Evolutionary conservation across 805 yeast genomes (phyloP), one percentile per base, ranked within the genome.

Genomic region (Kuraishia hungarica): DNA sequence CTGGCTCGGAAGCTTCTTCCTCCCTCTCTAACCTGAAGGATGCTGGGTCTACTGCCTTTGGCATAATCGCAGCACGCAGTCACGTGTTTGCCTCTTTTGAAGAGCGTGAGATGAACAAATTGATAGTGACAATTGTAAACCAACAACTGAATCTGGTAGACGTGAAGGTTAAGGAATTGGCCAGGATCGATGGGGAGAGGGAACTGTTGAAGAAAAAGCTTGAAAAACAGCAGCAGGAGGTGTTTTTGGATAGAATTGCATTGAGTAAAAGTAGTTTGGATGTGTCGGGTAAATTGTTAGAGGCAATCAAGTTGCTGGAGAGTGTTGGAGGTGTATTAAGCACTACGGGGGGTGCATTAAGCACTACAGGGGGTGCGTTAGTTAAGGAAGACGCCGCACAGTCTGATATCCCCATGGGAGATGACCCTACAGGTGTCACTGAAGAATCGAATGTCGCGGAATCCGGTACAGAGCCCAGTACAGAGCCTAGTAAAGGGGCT

Each of bases 41-140:
- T 55, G 88, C 88, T 1, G 81, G 87, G 0, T 73, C 81, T 6
- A 72, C 83, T n/a, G 84, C 94, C 0, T 73, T 92, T 56, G 92
- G 96, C 2, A 73, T 87, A 11, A 71, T 87, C 46, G 96, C 94
- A 2, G 84, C 90, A 1, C 79, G 94, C 58, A 78, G 94, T 24
- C 90, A 88, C 64, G 77, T 87, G 21, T 87, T 89, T 69, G 89
- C 93, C 5, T 81, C 84, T 3, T 84, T 81, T 64, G 96, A 89
- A 67, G 97, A 89, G 64, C 75, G 91, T 57, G 90, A 86, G 64
- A 82, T 84, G 84, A 78, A 82, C 61, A 80, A 79, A 54, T 67
- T 85, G 22, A 70, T 86, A 13, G 74, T 78, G 26, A 76, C 77
- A 28, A 77, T 88, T 51, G 74, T 87, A 20, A 84, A 85, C 63